Conservation (phyloP, 495 filamentous ascomycete species). For the Penicillium arizonense region DNA sequence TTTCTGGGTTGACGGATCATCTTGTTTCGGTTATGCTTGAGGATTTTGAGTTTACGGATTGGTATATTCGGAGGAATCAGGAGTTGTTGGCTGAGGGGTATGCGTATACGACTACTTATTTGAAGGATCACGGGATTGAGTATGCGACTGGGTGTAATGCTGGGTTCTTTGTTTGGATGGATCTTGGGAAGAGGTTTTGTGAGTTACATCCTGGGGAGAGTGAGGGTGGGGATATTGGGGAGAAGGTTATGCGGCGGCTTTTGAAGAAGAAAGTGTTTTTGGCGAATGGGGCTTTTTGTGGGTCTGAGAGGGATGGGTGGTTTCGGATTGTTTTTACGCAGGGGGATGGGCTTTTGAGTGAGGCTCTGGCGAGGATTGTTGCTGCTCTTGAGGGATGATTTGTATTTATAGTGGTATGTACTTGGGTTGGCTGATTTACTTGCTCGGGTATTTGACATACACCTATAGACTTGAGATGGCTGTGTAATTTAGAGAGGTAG, state of each 20-base stretch:
- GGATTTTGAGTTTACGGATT: slow-evolving; percentile 43
- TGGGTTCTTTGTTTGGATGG: slow-evolving; percentile 60
- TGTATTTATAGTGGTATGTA: background rate
- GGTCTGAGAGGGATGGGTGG: slow-evolving; percentile 47
- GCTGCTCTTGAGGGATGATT: slow-evolving; percentile 13
- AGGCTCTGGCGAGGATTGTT: slow-evolving; percentile 44
- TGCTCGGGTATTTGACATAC: too few species aligned
- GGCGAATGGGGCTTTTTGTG: slow-evolving; percentile 39
- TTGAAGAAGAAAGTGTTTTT: slow-evolving; percentile 44
- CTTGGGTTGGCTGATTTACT: too few species aligned
- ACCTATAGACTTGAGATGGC: too few species aligned
- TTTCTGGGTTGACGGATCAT: slow-evolving; percentile 44
- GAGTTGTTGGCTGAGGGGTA: slow-evolving; percentile 37
- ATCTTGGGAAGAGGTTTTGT: slow-evolving; percentile 44
- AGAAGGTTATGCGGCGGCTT: slow-evolving; percentile 30
- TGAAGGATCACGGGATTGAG: slow-evolving; percentile 37
- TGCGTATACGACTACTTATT: slow-evolving; percentile 28
- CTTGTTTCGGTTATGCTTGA: slow-evolving; percentile 46
- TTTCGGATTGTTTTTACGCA: slow-evolving; percentile 54
- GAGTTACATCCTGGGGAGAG: slow-evolving; percentile 25
- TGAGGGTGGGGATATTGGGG: slow-evolving; percentile 18
- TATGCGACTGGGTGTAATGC: slow-evolving; percentile 45
- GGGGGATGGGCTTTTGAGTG: slow-evolving; percentile 29
- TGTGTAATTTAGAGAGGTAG: too few species aligned
- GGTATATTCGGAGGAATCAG: slow-evolving; percentile 42